Conservation (phyloP, 495 filamentous ascomycete species). For the Talaromyces borbonicus region DNA sequence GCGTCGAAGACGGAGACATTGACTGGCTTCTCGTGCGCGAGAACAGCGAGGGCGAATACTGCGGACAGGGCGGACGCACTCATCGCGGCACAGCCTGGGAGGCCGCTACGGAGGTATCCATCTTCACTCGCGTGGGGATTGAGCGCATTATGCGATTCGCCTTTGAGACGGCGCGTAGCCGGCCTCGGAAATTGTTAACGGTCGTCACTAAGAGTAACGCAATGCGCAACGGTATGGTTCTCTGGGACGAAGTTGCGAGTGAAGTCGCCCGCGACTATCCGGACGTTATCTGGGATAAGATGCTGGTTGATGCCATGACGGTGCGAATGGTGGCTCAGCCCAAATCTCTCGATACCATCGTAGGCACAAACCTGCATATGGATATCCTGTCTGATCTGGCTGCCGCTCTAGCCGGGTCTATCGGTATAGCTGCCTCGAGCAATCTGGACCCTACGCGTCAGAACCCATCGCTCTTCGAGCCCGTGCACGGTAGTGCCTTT, state of each 20-base stretch:
- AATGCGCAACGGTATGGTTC: slow-evolving; percentile 47
- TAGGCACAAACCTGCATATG: slow-evolving; percentile 48
- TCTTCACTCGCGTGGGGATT: slow-evolving; percentile 43
- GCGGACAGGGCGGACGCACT: slow-evolving; percentile 45
- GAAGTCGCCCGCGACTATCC: slow-evolving; percentile 39
- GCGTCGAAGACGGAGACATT: slow-evolving; percentile 30
- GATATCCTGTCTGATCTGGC: slow-evolving; percentile 52
- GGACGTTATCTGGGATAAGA: slow-evolving; percentile 45
- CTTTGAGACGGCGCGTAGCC: slow-evolving; percentile 38
- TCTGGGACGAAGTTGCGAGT: slow-evolving; percentile 46
- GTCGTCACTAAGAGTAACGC: slow-evolving; percentile 52
- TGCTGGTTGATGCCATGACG: slow-evolving; percentile 53
- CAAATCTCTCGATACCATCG: slow-evolving; percentile 43
- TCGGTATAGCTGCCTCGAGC: slow-evolving; percentile 49
- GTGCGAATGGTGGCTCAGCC: slow-evolving; percentile 46
- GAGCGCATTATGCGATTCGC: slow-evolving; percentile 49
- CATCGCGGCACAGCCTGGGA: slow-evolving; percentile 42
- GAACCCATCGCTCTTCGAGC: slow-evolving; percentile 58
- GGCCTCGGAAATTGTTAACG: slow-evolving; percentile 41
- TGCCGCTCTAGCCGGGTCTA: slow-evolving; percentile 44
- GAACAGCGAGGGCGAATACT: slow-evolving; percentile 50
- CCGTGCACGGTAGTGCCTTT: slow-evolving; percentile 58
- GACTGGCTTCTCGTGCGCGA: slow-evolving; percentile 51
- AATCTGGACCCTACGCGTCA: slow-evolving; percentile 54
- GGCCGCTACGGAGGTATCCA: slow-evolving; percentile 42